Evolutionary conservation across 2,329 filamentous ascomycete species (phyloP), one percentile per base, ranked within the genome.

Genomic region (Aspergillus sojae): DNA sequence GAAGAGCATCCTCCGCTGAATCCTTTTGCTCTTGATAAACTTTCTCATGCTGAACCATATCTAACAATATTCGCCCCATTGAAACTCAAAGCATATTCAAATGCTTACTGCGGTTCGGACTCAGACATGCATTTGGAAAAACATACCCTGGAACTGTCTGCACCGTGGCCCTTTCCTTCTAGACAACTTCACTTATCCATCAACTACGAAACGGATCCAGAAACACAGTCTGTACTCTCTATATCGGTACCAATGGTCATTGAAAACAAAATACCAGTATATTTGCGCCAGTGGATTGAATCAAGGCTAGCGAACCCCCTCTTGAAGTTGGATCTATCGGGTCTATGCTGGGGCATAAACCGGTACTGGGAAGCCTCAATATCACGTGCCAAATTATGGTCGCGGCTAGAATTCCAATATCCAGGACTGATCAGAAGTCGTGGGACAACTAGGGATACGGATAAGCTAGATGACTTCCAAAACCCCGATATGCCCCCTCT

Each of bases 11-110:
- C 85, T 0, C 79, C 84, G 9, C 91, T 89, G 1, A 91, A 94
- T 71, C 84, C 88, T 1, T 82, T 93, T 78, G 83, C 85, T 0
- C 82, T 90, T 1, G 80, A 84, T 52, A 68, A 73, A 39, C 68
- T 68, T 26, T 65, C 70, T 0, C 86, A 93, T 64, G 86, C 90
- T 57, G 78, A 91, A 2, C 87, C 89, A 0, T 93, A 90, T 67
- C 82, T 94, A 0, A 86, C 90, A 53, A 82, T 90, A 10, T 93
- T 95, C 70, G 91, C 87, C 0, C 87, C 90, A 0, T 83, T 95
- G 16, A 81, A 81, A 0, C 88, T 91, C 62, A 71, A 65, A 6
- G 63, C 74, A 16, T 70, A 73, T 36, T 77, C 73, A 30, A 72
- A 62, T n/a, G 68, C 70, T 46, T 57, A 69, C 11, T 65, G 72